Conservation (phyloP, 1,139 yeast genomes). For the Saccharomyces hybrid region DNA sequence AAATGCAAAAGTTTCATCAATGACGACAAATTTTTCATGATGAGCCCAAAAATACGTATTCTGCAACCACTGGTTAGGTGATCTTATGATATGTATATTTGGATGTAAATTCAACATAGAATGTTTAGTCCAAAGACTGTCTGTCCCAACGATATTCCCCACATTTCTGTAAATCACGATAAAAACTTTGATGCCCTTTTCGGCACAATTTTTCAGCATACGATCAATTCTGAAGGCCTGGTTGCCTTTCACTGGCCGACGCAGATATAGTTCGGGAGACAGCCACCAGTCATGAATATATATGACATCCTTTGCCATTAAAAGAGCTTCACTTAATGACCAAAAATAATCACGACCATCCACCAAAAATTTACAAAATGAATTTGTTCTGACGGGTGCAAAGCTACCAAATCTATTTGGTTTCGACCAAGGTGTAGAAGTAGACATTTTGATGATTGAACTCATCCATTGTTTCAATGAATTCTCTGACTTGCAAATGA, state of each 20-base stretch:
- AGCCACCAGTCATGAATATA: constrained; percentile 99
- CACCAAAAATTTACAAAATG: constrained; percentile 94
- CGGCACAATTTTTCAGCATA: constrained; percentile 79
- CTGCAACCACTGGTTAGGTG: constrained; percentile 91
- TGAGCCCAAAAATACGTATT: constrained; percentile 98
- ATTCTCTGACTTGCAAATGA: constrained; percentile 65
- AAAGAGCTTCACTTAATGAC: constrained; percentile 89
- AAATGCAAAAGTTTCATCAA: constrained; percentile 85
- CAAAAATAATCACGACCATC: constrained; percentile 96
- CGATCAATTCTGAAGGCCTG: constrained; percentile 93
- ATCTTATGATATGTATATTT: constrained; percentile 82
- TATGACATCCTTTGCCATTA: constrained; percentile 89
- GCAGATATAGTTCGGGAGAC: constrained; percentile 83
- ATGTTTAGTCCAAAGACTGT: constrained; percentile 90
- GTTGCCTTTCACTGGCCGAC: constrained; percentile 92
- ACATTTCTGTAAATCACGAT: constrained; percentile 94
- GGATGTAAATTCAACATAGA: constrained; percentile 78
- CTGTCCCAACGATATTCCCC: constrained; percentile 88
- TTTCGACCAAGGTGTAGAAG: constrained; percentile 62
- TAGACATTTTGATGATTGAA: constrained; percentile 64
- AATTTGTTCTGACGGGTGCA: constrained; percentile 82
- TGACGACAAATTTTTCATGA: constrained; percentile 84
- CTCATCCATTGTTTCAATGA: constrained; percentile 72
- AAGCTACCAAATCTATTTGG: constrained; percentile 76
- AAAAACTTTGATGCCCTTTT: constrained; percentile 88